phyloP scores from a whole-genome alignment of 345 rosid genomes.

The Aegle marmelos region DNA sequence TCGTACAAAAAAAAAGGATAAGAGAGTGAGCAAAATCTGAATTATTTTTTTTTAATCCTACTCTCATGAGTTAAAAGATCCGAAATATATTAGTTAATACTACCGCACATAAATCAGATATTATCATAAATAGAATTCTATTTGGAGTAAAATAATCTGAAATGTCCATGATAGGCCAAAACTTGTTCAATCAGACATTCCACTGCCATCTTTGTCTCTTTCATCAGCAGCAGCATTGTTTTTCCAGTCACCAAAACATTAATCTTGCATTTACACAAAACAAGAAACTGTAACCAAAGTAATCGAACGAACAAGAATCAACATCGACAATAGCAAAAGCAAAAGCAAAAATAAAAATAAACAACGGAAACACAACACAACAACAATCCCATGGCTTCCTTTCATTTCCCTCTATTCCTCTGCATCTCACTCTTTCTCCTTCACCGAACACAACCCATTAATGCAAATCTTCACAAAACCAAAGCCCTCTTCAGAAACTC shows the following conservation, averaged over 20 bases:
- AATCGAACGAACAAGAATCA: not conserved
- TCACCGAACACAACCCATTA: slow-evolving; percentile 19
- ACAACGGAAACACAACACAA: not conserved
- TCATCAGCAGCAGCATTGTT: not conserved
- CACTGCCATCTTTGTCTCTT: not conserved
- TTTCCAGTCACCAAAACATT: not conserved
- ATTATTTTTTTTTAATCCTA: too few relatives aligned
- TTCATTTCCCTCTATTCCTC: slow-evolving; percentile 24
- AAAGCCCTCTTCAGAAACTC: slow-evolving; percentile 32
- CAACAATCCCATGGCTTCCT: slow-evolving; percentile 43
- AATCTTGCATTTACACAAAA: not conserved
- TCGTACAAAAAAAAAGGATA: too few relatives aligned
- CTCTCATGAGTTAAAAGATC: too few relatives aligned
- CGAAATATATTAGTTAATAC: too few relatives aligned
- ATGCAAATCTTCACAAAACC: slow-evolving; percentile 42
- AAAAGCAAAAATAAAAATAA: too few relatives aligned
- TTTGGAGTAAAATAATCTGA: too few relatives aligned
- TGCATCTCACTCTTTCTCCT: slow-evolving; percentile 21
- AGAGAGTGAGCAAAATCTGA: too few relatives aligned
- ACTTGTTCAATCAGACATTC: too few relatives aligned
- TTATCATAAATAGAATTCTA: too few relatives aligned
- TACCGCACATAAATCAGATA: too few relatives aligned
- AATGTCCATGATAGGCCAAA: too few relatives aligned
- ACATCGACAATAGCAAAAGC: too few relatives aligned
- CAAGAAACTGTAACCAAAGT: not conserved